Conservation (phyloP, 2,329 filamentous ascomycete species). For the Thielaviopsis euricoi region DNA sequence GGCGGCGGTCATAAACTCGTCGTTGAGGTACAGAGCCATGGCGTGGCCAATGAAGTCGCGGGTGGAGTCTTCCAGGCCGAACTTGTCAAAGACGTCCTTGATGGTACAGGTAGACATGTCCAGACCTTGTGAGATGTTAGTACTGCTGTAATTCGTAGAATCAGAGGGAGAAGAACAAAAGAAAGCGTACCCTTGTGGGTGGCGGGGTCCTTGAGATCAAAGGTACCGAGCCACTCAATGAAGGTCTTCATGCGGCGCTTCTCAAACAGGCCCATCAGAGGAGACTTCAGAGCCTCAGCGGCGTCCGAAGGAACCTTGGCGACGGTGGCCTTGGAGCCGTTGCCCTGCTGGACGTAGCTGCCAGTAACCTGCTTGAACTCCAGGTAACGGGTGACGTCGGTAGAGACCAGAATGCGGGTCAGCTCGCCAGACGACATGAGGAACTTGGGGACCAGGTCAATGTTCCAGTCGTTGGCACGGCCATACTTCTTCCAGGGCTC, state of each 20-base stretch:
- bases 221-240: slow-evolving; percentile 84
- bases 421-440: slow-evolving; percentile 97
- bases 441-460: slow-evolving; percentile 95
- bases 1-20: slow-evolving; percentile 57
- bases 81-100: slow-evolving; percentile 99
- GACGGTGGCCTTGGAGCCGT: slow-evolving; percentile 69
- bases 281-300: slow-evolving; percentile 74
- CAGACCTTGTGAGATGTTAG: slow-evolving; percentile 40
- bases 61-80: slow-evolving; percentile 74
- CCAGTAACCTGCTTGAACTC: slow-evolving; percentile 92
- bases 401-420: slow-evolving; percentile 95
- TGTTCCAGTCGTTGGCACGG: slow-evolving; percentile 96
- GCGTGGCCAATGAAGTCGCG: slow-evolving; percentile 95
- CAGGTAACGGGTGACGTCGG: slow-evolving; percentile 76
- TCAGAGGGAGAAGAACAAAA: slow-evolving; percentile 16
- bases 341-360: slow-evolving; percentile 86
- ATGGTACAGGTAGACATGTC: slow-evolving; percentile 67
- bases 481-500: slow-evolving; percentile 98
- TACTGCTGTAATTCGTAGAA: neutral
- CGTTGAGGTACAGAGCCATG: slow-evolving; percentile 91
- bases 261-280: slow-evolving; percentile 93
- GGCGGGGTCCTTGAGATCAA: slow-evolving; percentile 62
- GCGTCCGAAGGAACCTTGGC: slow-evolving; percentile 95
- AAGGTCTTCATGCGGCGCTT: slow-evolving; percentile 95
- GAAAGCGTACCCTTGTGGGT: slow-evolving; percentile 94